A percentile compares a stretch with the other conserved stretches of the same genome.
These are phyloP conservation scores for Yamadazyma mexicana DNA, from an alignment of 1,139 yeast species.

Conservation along the genomic window DNA sequence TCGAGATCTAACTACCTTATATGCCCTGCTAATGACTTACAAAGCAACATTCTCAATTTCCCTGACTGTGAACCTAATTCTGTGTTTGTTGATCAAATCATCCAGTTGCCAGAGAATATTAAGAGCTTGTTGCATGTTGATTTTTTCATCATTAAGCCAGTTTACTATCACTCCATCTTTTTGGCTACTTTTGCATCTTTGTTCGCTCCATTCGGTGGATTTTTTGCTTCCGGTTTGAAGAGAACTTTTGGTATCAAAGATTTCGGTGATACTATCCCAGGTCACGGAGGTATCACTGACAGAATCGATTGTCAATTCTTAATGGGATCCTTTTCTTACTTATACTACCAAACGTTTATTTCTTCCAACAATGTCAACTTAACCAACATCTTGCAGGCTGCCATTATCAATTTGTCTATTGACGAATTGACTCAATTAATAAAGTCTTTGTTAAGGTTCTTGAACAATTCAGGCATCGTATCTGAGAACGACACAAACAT, in stretches of 20 bases:
- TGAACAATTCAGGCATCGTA: slow-evolving; percentile 56
- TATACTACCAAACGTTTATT: slow-evolving; percentile 90
- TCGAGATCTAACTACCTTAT: slow-evolving; percentile 72
- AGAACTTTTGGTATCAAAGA: slow-evolving; percentile 86
- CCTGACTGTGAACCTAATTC: slow-evolving; percentile 81
- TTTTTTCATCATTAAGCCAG: slow-evolving; percentile 67
- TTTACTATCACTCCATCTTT: slow-evolving; percentile 82
- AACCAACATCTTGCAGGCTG: slow-evolving; percentile 72
- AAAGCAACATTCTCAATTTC: slow-evolving; percentile 50
- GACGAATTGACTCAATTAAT: slow-evolving; percentile 68
- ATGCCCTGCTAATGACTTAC: slow-evolving; percentile 78
- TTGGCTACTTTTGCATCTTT: slow-evolving; percentile 94
- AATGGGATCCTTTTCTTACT: slow-evolving; percentile 94
- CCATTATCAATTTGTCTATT: slow-evolving; percentile 67
- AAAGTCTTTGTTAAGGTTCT: slow-evolving; percentile 59
- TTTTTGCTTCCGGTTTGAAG: slow-evolving; percentile 94
- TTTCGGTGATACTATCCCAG: slow-evolving; percentile 47
- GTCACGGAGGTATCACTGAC: slow-evolving; percentile 98
- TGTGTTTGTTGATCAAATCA: slow-evolving; percentile 77
- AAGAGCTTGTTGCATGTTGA: slow-evolving; percentile 38
- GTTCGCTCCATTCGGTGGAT: slow-evolving; percentile 98
- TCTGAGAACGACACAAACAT: slow-evolving; percentile 27
- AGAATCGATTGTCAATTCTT: slow-evolving; percentile 97
- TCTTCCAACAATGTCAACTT: slow-evolving; percentile 71
- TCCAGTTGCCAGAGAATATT: slow-evolving; percentile 70